Evolutionary conservation across 148 eudicot species (phyloP).

Genomic region (Linanthus parryae): DNA sequence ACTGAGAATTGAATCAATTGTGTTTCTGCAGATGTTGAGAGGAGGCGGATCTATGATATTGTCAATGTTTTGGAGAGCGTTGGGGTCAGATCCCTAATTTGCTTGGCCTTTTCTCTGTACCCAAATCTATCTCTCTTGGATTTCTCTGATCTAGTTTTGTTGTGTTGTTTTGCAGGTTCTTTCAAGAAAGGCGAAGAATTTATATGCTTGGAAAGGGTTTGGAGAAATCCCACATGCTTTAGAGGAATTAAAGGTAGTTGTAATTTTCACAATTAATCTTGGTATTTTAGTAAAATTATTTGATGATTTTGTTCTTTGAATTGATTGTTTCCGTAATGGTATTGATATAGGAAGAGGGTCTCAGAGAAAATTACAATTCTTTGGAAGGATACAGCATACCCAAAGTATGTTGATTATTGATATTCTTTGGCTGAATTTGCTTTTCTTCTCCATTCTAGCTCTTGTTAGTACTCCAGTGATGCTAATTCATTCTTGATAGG

Average conservation of each 20-base stretch:
- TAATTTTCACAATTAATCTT: no score
- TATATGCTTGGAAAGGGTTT: conserved; percentile 86
- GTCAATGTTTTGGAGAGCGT: conserved; percentile 94
- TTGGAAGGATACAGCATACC: conserved; percentile 22
- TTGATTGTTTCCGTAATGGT: background rate
- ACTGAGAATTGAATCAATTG: background rate
- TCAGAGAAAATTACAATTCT: conserved; percentile 47
- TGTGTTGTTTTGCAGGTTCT: conserved; percentile 39
- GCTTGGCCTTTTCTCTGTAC: background rate
- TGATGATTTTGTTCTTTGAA: background rate
- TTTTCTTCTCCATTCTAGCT: background rate
- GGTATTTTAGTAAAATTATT: background rate
- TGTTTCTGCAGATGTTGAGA: conserved; percentile 69
- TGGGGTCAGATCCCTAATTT: conserved; percentile 50
- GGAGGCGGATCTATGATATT: conserved; percentile 97
- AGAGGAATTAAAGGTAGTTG: conserved; percentile 54
- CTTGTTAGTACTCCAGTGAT: background rate
- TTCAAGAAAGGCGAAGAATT: conserved; percentile 74
- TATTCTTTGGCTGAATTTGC: background rate
- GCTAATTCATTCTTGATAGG: conserved; percentile 20
- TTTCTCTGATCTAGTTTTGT: background rate
- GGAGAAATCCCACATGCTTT: conserved; percentile 67
- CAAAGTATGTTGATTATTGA: conserved; percentile 32
- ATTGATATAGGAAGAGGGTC: conserved; percentile 56
- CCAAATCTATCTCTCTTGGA: background rate